Conservation (phyloP, 2,329 filamentous ascomycete genomes). For the Paracamarosporium sp. region DNA sequence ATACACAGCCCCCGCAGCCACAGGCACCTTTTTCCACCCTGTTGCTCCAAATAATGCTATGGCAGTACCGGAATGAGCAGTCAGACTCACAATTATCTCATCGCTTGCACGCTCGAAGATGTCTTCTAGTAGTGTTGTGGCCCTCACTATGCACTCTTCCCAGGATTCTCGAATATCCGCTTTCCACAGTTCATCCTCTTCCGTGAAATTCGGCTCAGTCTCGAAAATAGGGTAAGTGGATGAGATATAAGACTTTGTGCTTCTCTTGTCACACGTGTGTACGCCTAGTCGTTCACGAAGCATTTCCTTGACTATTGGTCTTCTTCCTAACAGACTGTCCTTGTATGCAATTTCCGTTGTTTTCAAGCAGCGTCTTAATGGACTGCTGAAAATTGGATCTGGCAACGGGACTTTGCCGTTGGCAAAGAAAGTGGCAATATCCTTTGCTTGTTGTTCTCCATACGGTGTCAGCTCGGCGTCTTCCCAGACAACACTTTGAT, state of each 20-base stretch:
- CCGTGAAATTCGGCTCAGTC: conserved; percentile 65
- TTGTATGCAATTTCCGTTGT: conserved; percentile 67
- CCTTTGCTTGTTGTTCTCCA: conserved; percentile 62
- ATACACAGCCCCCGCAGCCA: conserved; percentile 20
- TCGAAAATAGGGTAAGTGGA: conserved; percentile 56
- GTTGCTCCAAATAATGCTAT: conserved; percentile 60
- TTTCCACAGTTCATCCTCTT: conserved; percentile 61
- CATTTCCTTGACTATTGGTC: conserved; percentile 65
- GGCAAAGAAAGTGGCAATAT: conserved; percentile 56
- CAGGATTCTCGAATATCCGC: conserved; percentile 22
- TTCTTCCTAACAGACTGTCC: conserved; percentile 49
- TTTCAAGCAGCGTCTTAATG: conserved; percentile 65
- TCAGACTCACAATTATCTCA: conserved; percentile 56
- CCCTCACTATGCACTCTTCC: conserved; percentile 11
- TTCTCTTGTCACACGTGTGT: conserved; percentile 69
- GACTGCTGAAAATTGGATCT: conserved; percentile 67
- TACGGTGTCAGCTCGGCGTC: conserved; percentile 65
- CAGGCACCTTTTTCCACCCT: conserved; percentile 36
- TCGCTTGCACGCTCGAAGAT: conserved; percentile 49
- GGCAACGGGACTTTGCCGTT: conserved; percentile 60
- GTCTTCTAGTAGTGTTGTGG: conserved; percentile 52
- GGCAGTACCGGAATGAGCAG: conserved; percentile 63
- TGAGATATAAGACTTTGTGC: conserved; percentile 58
- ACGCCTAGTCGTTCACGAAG: conserved; percentile 68
- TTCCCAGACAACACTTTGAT: conserved; percentile 65